A percentile compares a stretch with the other conserved stretches of the same genome.
These are phyloP conservation scores for Francoa sonchifolia DNA, from an alignment of 441 rosid species.

Conservation along the genomic window DNA sequence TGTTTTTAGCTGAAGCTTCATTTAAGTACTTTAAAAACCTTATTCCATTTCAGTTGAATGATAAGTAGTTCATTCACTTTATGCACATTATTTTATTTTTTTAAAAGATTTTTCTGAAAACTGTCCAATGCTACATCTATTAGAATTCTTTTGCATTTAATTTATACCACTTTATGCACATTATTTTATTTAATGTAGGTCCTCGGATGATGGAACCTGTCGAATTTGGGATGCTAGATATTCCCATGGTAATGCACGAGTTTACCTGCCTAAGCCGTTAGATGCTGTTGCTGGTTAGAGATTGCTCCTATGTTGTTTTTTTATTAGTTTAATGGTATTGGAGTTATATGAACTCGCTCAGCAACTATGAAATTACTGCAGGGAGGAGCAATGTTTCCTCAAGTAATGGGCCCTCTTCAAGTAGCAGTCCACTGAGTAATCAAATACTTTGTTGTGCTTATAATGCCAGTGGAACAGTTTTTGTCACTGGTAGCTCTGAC, in stretches of 20 bases:
- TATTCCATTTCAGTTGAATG: background rate
- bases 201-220: slow-evolving; percentile 99
- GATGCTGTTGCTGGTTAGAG: slow-evolving; percentile 50
- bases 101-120: no score
- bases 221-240: slow-evolving; percentile 96
- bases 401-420: slow-evolving; percentile 45
- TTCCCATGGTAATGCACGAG: slow-evolving; percentile 55
- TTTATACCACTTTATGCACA: no score
- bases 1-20: background rate
- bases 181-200: slow-evolving; percentile 60
- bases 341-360: slow-evolving; percentile 5
- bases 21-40: slow-evolving; percentile 7
- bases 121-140: slow-evolving; percentile 4
- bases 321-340: slow-evolving; percentile 12
- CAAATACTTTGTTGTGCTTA: slow-evolving; percentile 92
- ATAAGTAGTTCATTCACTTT: slow-evolving; percentile 9
- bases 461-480: slow-evolving; percentile 92
- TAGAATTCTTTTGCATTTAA: slow-evolving; percentile 9
- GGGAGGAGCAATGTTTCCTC: slow-evolving; percentile 48
- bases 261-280: slow-evolving; percentile 75
- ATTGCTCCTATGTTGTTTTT: slow-evolving; percentile 7
- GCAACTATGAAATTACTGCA: slow-evolving; percentile 24
- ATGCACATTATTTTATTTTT: slow-evolving; percentile 8
- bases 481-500: slow-evolving; percentile 99
- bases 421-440: slow-evolving; percentile 47